Percentiles rank a stretch among this genome's conserved stretches.
Evolutionary conservation across 2,329 filamentous ascomycete species (phyloP).

Genomic region (Pseudogymnoascus sp.): DNA sequence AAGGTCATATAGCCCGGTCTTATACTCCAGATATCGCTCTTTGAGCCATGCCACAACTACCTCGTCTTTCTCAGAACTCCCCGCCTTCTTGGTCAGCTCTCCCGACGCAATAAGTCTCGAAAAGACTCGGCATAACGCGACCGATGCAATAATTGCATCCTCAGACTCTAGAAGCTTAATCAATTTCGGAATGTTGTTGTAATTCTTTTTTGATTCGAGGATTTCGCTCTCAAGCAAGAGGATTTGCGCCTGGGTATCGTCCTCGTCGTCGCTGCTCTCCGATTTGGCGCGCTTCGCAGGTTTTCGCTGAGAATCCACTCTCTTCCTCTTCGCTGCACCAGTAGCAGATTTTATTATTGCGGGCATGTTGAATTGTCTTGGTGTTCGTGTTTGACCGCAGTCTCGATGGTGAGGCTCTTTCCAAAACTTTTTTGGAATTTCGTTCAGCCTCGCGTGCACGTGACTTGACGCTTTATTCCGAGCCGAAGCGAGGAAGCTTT

Average conservation of each 20-base stretch:
- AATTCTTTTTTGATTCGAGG: slow-evolving; percentile 76
- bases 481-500: slow-evolving; percentile 10
- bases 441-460: slow-evolving; percentile 10
- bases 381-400: slow-evolving; percentile 2
- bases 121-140: slow-evolving; percentile 81
- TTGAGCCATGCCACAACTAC: slow-evolving; percentile 73
- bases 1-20: slow-evolving; percentile 50
- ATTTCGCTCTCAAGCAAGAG: slow-evolving; percentile 72
- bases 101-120: slow-evolving; percentile 70
- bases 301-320: slow-evolving; percentile 40
- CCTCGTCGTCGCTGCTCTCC: slow-evolving; percentile 34
- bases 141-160: slow-evolving; percentile 57
- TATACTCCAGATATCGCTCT: slow-evolving; percentile 64
- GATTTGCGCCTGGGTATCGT: slow-evolving; percentile 56
- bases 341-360: slow-evolving; percentile 13
- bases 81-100: slow-evolving; percentile 56
- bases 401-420: slow-evolving; percentile 3
- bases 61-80: slow-evolving; percentile 61
- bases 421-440: slow-evolving; percentile 13
- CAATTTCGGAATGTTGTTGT: slow-evolving; percentile 78
- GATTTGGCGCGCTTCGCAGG: slow-evolving; percentile 36
- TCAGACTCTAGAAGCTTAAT: slow-evolving; percentile 52
- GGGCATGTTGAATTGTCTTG: slow-evolving; percentile 21
- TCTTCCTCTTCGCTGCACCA: slow-evolving; percentile 36
- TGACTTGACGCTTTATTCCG: slow-evolving; percentile 8